A percentile compares a stretch with the other conserved stretches of the same genome.
These are phyloP conservation scores for Amoeboaphelidium protococcarum DNA, from an alignment of 371 early-diverging fungal species.

Conservation along the genomic window DNA sequence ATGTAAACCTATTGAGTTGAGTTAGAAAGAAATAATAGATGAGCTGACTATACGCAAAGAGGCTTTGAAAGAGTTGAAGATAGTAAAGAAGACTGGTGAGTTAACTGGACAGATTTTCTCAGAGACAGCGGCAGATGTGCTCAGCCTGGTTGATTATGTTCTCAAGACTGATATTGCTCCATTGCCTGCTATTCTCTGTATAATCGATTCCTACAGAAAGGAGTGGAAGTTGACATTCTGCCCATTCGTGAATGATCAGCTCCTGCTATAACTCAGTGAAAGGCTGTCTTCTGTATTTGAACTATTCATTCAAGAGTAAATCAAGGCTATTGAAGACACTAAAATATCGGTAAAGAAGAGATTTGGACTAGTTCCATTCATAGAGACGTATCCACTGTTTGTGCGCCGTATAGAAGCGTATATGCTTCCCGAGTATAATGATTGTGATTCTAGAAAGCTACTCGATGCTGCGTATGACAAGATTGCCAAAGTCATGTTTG, in stretches of 20 bases:
- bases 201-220: conserved; percentile 15
- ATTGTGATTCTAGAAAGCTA: conserved; percentile 20
- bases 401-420: not conserved
- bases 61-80: conserved; percentile 29
- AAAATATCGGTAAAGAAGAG: conserved; percentile 63
- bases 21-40: conserved; percentile 13
- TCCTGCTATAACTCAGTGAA: not conserved
- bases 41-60: conserved; percentile 21
- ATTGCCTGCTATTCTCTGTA: conserved; percentile 5
- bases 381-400: conserved; percentile 31
- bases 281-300: not conserved
- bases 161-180: conserved; percentile 46
- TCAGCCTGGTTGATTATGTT: conserved; percentile 40
- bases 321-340: conserved; percentile 65
- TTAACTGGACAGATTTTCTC: conserved; percentile 41
- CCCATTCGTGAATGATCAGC: not conserved
- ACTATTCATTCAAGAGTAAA: conserved; percentile 37
- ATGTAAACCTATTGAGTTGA: not conserved
- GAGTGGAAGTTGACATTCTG: conserved; percentile 1
- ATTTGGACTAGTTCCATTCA: conserved; percentile 54
- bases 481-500: conserved; percentile 57
- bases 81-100: conserved; percentile 34
- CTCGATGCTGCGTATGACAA: conserved; percentile 54
- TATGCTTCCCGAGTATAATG: not conserved
- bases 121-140: conserved; percentile 37